These are phyloP conservation scores for Tetrapisispora namnaoensis DNA, from an alignment of 805 yeast species.

Conservation along the genomic window DNA sequence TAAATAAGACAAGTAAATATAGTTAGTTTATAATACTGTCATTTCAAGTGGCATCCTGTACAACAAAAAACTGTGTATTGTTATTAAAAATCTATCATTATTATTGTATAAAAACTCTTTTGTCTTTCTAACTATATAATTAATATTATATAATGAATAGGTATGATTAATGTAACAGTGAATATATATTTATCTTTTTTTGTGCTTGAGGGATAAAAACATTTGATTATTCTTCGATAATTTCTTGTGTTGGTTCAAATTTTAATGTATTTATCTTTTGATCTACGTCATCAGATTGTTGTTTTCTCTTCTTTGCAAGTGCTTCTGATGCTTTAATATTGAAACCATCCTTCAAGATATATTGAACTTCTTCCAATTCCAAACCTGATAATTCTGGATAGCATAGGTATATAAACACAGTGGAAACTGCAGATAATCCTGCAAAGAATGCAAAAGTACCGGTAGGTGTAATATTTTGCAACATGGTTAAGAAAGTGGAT, in stretches of 20 bases:
- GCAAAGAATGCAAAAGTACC: constrained; percentile 93
- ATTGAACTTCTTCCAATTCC: constrained; percentile 85
- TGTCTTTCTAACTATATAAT: too few species aligned
- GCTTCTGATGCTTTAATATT: constrained; percentile 58
- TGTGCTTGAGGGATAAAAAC: too few species aligned
- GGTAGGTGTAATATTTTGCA: constrained; percentile 84
- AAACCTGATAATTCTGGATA: constrained; percentile 89
- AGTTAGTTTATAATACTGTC: too few species aligned
- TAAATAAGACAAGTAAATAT: background rate
- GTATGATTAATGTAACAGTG: too few species aligned
- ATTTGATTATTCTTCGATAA: constrained; percentile 10
- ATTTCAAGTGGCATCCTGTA: too few species aligned
- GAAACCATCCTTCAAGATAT: constrained; percentile 73
- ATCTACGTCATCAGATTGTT: constrained; percentile 16
- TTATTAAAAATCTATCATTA: too few species aligned
- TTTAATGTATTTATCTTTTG: constrained; percentile 7
- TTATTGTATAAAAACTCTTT: too few species aligned
- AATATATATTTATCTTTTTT: too few species aligned
- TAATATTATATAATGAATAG: too few species aligned
- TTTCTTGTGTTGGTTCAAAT: constrained; percentile 20
- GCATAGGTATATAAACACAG: constrained; percentile 67
- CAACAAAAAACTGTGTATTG: too few species aligned
- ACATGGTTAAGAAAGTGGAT: constrained; percentile 87
- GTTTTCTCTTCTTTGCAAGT: constrained; percentile 40
- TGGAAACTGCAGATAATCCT: constrained; percentile 62